phyloP scores from a whole-genome alignment of 2,329 filamentous ascomycete species.

The Monosporascus sp. region DNA sequence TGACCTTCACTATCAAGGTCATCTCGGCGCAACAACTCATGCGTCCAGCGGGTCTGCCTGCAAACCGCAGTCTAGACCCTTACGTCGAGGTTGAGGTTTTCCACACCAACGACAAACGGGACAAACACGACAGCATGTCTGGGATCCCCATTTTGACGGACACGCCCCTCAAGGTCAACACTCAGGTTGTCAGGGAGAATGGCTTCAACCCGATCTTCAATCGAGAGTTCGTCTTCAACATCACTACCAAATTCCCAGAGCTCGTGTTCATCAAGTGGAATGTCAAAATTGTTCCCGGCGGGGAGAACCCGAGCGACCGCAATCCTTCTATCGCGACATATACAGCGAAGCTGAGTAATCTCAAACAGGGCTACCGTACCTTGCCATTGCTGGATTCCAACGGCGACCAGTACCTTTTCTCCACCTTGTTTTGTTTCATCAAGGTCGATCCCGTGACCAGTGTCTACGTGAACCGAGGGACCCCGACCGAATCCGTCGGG shows the following conservation, averaged over 20 bases:
- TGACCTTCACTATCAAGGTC: conserved; percentile 80
- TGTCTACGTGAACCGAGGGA: conserved; percentile 45
- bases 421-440: conserved; percentile 87
- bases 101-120: conserved; percentile 86
- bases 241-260: conserved; percentile 92
- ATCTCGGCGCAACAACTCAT: conserved; percentile 95
- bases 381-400: conserved; percentile 82
- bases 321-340: conserved; percentile 73
- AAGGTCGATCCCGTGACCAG: conserved; percentile 56
- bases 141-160: conserved; percentile 39
- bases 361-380: conserved; percentile 90
- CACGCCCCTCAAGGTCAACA: conserved; percentile 70
- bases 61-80: conserved; percentile 74
- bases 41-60: conserved; percentile 66
- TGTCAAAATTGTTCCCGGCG: conserved; percentile 80
- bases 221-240: conserved; percentile 69
- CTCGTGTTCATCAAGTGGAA: conserved; percentile 91
- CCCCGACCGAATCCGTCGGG: conserved; percentile 36
- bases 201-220: conserved; percentile 91
- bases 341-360: conserved; percentile 83
- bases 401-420: conserved; percentile 91
- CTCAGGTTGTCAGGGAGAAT: conserved; percentile 76
- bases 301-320: conserved; percentile 60
- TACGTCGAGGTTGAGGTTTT: conserved; percentile 95
- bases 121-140: conserved; percentile 72